phyloP scores from a whole-genome alignment of 75 land plant species.

The Sequoia sempervirens region DNA sequence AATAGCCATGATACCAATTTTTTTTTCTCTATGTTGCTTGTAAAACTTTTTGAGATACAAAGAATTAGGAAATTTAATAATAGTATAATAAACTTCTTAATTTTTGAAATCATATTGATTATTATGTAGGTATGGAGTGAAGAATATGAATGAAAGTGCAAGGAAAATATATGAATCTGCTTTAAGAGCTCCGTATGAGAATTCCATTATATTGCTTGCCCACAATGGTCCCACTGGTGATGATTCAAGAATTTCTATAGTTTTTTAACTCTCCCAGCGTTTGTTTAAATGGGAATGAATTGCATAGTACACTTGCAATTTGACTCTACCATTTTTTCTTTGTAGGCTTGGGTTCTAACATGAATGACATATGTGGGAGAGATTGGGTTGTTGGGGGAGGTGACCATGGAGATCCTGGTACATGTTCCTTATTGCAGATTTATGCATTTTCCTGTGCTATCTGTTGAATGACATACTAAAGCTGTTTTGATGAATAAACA shows the following conservation, averaged over 20 bases:
- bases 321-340: not conserved
- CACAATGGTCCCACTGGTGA: conserved; percentile 93
- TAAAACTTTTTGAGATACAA: not conserved
- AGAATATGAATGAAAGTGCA: conserved; percentile 66
- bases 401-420: conserved; percentile 97
- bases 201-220: conserved; percentile 69
- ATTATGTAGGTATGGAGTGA: conserved; percentile 2
- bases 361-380: conserved; percentile 85
- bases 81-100: not conserved
- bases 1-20: not conserved
- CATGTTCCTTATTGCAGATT: not conserved
- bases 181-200: conserved; percentile 46
- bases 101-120: not conserved
- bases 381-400: conserved; percentile 77
- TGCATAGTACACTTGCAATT: not conserved
- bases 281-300: not conserved
- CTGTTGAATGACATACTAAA: not conserved
- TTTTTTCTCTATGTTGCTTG: not conserved
- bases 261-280: not conserved
- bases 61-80: not conserved
- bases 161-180: conserved; percentile 60
- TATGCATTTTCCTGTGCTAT: not conserved
- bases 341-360: conserved; percentile 79
- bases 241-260: not conserved
- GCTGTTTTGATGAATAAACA: not conserved